These are phyloP conservation scores for Nicotiana tabacum DNA, from an alignment of 257 asterid species.

Conservation along the genomic window DNA sequence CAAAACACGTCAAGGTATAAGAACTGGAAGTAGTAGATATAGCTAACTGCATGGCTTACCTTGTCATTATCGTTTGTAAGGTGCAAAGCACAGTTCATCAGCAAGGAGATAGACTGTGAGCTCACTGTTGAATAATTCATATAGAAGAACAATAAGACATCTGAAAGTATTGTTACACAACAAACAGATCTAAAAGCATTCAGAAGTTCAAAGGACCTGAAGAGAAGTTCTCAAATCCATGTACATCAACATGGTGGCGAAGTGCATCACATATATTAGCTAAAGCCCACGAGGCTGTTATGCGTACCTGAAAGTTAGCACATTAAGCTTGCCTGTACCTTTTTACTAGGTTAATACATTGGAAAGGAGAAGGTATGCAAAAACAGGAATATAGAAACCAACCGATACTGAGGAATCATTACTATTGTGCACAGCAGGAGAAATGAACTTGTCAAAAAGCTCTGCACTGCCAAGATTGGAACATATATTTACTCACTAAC, in stretches of 20 bases:
- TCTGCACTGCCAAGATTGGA: conserved; percentile 43
- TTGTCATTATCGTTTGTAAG: conserved; percentile 86
- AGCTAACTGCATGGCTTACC: conserved; percentile 34
- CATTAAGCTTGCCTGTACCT: neutral
- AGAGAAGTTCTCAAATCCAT: conserved; percentile 39
- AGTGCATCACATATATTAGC: conserved; percentile 90
- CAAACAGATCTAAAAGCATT: conserved; percentile 20
- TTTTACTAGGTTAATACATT: neutral
- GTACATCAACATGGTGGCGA: conserved; percentile 49
- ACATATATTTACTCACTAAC: conserved; percentile 13
- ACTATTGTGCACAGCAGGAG: conserved; percentile 55
- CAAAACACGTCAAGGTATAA: neutral
- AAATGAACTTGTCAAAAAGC: conserved; percentile 62
- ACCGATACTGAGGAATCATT: conserved; percentile 68
- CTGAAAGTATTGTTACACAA: conserved; percentile 15
- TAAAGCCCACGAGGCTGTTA: conserved; percentile 93
- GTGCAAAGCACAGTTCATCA: conserved; percentile 62
- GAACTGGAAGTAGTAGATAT: neutral
- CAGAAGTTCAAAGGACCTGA: conserved; percentile 18
- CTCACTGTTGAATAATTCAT: conserved; percentile 44
- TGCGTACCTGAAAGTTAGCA: conserved; percentile 71
- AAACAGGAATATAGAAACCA: conserved; percentile 19
- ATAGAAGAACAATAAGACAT: conserved; percentile 22
- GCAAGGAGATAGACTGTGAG: conserved; percentile 44
- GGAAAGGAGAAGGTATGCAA: neutral